A percentile compares a stretch with the other conserved stretches of the same genome.
phyloP scores from a whole-genome alignment of 768 basidiomycete species.

The Macrolepiota dolichaula region DNA sequence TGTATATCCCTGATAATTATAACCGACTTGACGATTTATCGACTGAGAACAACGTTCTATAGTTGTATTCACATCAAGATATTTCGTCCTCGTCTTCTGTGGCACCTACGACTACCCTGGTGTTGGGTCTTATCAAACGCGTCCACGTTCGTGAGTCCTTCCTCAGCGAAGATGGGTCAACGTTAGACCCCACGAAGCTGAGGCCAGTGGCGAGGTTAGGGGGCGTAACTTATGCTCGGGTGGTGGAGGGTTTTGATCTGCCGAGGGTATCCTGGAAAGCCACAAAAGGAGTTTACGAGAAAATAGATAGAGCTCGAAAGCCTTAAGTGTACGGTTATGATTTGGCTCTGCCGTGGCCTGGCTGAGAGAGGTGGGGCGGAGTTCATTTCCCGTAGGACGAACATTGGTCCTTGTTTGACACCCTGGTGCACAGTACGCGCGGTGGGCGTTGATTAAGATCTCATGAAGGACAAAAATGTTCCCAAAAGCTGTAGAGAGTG shows the following conservation, averaged over 20 bases:
- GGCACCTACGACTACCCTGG: constrained; percentile 38
- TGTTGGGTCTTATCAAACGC: constrained; percentile 52
- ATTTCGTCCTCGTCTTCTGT: constrained; percentile 35
- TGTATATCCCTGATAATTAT: constrained; percentile 17
- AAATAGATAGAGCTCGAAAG: constrained; percentile 15
- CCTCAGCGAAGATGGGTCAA: constrained; percentile 35
- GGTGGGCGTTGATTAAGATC: constrained; percentile 2
- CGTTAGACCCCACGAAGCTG: constrained; percentile 46
- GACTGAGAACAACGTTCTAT: constrained; percentile 11
- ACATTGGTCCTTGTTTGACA: constrained; percentile 8
- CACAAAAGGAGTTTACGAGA: constrained; percentile 22
- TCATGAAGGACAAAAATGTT: not conserved
- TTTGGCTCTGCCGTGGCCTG: not conserved
- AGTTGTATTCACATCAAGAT: constrained; percentile 52
- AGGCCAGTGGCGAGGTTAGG: constrained; percentile 52
- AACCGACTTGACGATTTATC: not conserved
- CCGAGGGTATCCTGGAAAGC: constrained; percentile 35
- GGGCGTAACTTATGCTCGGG: constrained; percentile 47
- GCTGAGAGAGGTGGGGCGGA: not conserved
- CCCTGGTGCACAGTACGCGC: not conserved
- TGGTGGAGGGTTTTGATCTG: constrained; percentile 46
- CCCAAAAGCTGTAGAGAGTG: not conserved
- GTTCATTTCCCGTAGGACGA: not conserved
- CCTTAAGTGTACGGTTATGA: not conserved
- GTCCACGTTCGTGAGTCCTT: constrained; percentile 50